Evolutionary conservation across 495 filamentous ascomycete species (phyloP).

Genomic region (Bacidia rubella): DNA sequence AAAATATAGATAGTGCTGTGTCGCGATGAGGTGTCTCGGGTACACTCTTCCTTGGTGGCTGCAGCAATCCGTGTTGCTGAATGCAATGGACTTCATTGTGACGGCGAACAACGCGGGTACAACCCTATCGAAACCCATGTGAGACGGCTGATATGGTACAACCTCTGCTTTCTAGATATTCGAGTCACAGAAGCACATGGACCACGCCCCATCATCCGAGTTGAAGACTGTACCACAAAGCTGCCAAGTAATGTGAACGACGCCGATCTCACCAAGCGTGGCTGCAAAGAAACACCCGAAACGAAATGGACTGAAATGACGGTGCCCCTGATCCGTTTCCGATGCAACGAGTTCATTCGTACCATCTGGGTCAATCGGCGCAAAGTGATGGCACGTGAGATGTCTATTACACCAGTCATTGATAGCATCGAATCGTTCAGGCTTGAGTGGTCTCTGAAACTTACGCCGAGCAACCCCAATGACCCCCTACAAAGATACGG

Average conservation of each 20-base stretch:
- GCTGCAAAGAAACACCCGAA: conserved; percentile 32
- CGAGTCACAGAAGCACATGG: conserved; percentile 65
- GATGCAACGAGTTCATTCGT: conserved; percentile 61
- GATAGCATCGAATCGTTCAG: conserved; percentile 13
- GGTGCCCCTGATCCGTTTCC: conserved; percentile 50
- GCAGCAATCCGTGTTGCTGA: conserved; percentile 59
- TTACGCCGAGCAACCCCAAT: background rate
- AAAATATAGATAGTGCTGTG: conserved; percentile 49
- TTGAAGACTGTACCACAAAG: conserved; percentile 58
- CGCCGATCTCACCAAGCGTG: conserved; percentile 32
- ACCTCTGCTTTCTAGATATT: conserved; percentile 61
- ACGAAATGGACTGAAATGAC: conserved; percentile 51
- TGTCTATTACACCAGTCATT: conserved; percentile 10
- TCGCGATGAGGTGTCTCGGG: conserved; percentile 52
- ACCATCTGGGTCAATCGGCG: conserved; percentile 47
- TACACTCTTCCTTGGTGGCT: conserved; percentile 56
- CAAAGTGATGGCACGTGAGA: background rate
- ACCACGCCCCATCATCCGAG: conserved; percentile 49
- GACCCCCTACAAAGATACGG: conserved; percentile 40
- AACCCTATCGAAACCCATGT: conserved; percentile 57
- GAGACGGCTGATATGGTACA: conserved; percentile 64
- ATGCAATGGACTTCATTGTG: conserved; percentile 64
- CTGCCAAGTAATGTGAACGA: conserved; percentile 57
- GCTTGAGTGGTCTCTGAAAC: conserved; percentile 6
- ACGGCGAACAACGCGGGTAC: conserved; percentile 40